phyloP scores from a whole-genome alignment of 2,329 filamentous ascomycete species.

The Hypoxylon sp. region DNA sequence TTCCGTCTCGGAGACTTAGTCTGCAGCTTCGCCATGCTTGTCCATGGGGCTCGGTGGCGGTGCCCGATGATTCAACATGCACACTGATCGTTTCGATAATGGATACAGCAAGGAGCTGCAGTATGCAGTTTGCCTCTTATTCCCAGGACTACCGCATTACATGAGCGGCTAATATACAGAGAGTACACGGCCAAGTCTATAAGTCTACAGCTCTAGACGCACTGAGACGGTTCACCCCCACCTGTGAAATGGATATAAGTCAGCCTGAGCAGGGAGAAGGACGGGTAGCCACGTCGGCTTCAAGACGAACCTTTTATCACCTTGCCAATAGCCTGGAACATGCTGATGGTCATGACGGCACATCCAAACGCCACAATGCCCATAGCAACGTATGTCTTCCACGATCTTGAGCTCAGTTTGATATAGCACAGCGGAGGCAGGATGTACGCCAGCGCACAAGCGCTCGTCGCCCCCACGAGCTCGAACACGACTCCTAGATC shows the following conservation, averaged over 20 bases:
- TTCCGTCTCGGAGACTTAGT: slow-evolving; percentile 23
- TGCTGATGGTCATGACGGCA: slow-evolving; percentile 82
- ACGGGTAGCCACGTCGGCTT: slow-evolving; percentile 29
- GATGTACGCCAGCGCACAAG: slow-evolving; percentile 94
- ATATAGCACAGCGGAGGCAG: slow-evolving; percentile 95
- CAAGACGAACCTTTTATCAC: slow-evolving; percentile 64
- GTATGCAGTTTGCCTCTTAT: slow-evolving; percentile 35
- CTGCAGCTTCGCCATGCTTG: slow-evolving; percentile 26
- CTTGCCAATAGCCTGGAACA: slow-evolving; percentile 79
- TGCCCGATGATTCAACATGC: slow-evolving; percentile 23
- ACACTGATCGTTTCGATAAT: slow-evolving; percentile 4
- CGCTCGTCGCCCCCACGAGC: slow-evolving; percentile 93
- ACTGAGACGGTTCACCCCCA: slow-evolving; percentile 49
- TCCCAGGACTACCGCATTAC: slow-evolving; percentile 29
- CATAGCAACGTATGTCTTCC: slow-evolving; percentile 78
- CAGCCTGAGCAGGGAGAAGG: slow-evolving; percentile 18
- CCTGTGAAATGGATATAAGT: slow-evolving; percentile 43
- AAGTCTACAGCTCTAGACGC: slow-evolving; percentile 43
- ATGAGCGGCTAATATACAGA: slow-evolving; percentile 28
- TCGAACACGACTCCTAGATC: slow-evolving; percentile 96
- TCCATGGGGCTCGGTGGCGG: slow-evolving; percentile 34
- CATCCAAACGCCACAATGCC: slow-evolving; percentile 82
- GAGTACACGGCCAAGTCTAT: slow-evolving; percentile 5
- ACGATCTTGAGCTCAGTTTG: slow-evolving; percentile 83
- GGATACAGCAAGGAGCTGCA: slow-evolving; percentile 21